Base-by-base conservation (phyloP, 805 yeast genomes). In the Ogataea wickerhamii region DNA sequence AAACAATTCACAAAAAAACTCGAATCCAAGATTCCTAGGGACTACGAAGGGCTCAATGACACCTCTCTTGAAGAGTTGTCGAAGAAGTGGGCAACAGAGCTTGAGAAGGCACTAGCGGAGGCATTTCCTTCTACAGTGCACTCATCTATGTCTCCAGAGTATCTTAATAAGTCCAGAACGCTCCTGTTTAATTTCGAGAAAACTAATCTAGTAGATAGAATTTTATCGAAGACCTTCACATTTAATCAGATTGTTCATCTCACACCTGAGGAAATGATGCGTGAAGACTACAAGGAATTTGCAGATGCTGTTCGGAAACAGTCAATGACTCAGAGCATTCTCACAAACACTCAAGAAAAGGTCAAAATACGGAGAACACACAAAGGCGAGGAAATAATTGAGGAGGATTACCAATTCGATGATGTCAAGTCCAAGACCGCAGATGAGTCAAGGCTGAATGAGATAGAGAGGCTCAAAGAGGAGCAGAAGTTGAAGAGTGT, bases 351-450 rank as follows among this genome's bases (percentile, higher is more conserved):
- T 1, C 32, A 47, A 24, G 55, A 53, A 37, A 76, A 70, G 22
- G 87, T 87, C 13, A 71, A 80, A 31, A 76, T 86, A 47, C 71
- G 87, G 48, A 71, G 87, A 51, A 86, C 96, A 3, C 95, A 87
- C 57, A 85, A 83, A 58, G 96, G 96, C 18, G 95, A 88, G 44
- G 89, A 84, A 53, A 58, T 84, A n/a, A 71, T 86, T 5, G 94
- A 83, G 28, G 75, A 70, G 18, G 74, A 69, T 27, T 58, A 55
- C 33, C 58, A 56, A 25, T 53, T 55, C 42, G 54, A 52, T 36
- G 52, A 52, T 32, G 36, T 49, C 8, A 45, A 29, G 7, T 40
- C 52, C 5, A 38, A 40, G 33, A 41, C 43, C 25, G 52, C 48
- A 13, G 53, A 51, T 18, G 51, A 52, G 43, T 43, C 49, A 13